Evolutionary conservation across 495 filamentous ascomycete species (phyloP).

Genomic region (Xylaria sp.): DNA sequence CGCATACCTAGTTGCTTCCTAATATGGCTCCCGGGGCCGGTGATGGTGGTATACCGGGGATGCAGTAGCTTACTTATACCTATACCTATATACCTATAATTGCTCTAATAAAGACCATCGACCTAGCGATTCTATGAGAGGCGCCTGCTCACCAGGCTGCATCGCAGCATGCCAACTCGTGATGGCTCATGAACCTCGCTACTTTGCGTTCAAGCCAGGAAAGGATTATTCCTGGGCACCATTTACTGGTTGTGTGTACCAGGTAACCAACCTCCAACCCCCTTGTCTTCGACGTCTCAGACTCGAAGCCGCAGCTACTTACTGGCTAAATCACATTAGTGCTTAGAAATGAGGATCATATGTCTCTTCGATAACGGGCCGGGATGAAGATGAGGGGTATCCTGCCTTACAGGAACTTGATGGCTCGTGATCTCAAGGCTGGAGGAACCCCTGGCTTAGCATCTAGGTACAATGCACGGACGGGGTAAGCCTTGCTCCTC

Average conservation of each 20-base stretch:
- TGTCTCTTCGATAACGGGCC: not conserved
- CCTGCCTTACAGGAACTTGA: not conserved
- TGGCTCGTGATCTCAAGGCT: slow-evolving; percentile 19
- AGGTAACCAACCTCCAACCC: not conserved
- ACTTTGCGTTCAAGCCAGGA: not conserved
- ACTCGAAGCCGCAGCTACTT: not conserved
- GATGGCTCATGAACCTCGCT: not conserved
- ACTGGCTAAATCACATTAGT: not conserved
- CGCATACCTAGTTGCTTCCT: slow-evolving; percentile 8
- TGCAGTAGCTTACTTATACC: not conserved
- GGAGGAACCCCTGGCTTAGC: slow-evolving; percentile 4
- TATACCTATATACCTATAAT: slow-evolving; percentile 8
- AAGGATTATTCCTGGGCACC: not conserved
- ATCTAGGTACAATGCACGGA: slow-evolving; percentile 7
- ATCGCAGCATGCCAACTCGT: not conserved
- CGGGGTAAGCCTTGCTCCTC: slow-evolving; percentile 9
- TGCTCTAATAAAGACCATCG: slow-evolving; percentile 2
- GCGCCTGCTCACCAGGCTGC: not conserved
- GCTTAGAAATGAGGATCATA: not conserved
- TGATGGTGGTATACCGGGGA: slow-evolving; percentile 16
- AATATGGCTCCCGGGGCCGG: slow-evolving; percentile 10
- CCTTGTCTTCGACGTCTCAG: not conserved
- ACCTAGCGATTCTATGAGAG: not conserved
- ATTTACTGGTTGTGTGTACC: not conserved
- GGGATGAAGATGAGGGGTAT: slow-evolving; percentile 6